phyloP scores from a whole-genome alignment of 257 asterid genomes.

The Plantago elongata region DNA sequence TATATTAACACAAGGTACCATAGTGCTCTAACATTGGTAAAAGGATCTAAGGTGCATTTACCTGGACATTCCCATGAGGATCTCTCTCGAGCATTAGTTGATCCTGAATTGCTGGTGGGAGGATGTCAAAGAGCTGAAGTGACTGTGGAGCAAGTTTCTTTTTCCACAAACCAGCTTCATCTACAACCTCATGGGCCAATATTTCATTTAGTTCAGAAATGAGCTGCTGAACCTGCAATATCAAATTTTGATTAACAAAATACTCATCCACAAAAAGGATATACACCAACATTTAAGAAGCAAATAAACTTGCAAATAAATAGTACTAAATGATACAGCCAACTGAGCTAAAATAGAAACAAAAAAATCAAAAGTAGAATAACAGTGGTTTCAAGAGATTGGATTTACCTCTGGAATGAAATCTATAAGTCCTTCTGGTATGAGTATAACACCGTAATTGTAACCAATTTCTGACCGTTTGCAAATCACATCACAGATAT shows the following conservation, averaged over 20 bases:
- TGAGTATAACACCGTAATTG: constrained; percentile 70
- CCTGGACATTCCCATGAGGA: constrained; percentile 83
- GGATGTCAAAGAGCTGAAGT: constrained; percentile 53
- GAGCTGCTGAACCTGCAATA: constrained; percentile 57
- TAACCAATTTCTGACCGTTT: constrained; percentile 63
- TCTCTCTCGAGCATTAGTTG: constrained; percentile 76
- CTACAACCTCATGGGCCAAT: constrained; percentile 60
- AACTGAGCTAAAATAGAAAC: neutral
- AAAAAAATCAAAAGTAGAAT: neutral
- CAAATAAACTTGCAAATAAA: neutral
- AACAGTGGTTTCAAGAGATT: neutral
- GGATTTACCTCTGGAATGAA: constrained; percentile 70
- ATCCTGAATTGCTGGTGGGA: constrained; percentile 63
- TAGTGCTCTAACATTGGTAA: neutral
- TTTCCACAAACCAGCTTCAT: constrained; percentile 70
- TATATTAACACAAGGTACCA: constrained; percentile 4
- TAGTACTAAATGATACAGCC: no score
- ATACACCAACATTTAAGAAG: constrained; percentile 1
- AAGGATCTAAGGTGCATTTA: constrained; percentile 11
- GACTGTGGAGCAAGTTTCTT: constrained; percentile 49
- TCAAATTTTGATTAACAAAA: constrained; percentile 1
- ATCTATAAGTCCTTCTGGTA: constrained; percentile 75
- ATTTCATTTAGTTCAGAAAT: constrained; percentile 68
- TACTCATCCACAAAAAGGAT: constrained; percentile 4
- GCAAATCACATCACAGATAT: constrained; percentile 55